Evolutionary conservation across 192 early-diverging fungal species (phyloP), one percentile per base, ranked within the genome.

Genomic region (Cladochytrium replicatum): DNA sequence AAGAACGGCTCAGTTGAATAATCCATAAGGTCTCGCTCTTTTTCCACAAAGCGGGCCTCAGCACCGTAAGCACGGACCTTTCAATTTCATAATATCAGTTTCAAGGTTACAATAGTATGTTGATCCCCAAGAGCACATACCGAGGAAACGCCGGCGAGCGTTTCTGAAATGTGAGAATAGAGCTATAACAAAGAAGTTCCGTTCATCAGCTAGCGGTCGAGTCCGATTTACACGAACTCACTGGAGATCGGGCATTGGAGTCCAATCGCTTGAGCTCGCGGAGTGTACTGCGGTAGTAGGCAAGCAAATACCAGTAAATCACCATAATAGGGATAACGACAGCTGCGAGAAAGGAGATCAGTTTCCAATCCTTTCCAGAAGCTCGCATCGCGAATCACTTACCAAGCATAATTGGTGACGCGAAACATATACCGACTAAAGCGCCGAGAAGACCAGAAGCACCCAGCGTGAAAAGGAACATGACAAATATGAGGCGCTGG

Each of bases 21-120:
- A 50, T 95, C 91, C 17, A 93, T 67, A 2, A 73, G 72, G 9
- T 66, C 43, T 55, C 83, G 68, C 52, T 90, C 90, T 28, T 78
- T 69, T 17, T 54, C 46, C 7, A 81, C 69, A 58, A 94, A 92
- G 1, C 86, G 66, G 8, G 58, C 32, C 6, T 57, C 46, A 46
- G 75, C 66, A 1, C 53, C 46, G 52, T 80, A 87, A 43, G 81
- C 77, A 24, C 77, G 70, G 51, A 80, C 78, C n/a, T n/a, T n/a
- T n/a, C n/a, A n/a, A n/a, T n/a, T n/a, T n/a, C n/a, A n/a, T n/a
- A n/a, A n/a, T n/a, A n/a, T n/a, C n/a, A n/a, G n/a, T n/a, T n/a
- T n/a, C n/a, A n/a, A n/a, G n/a, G n/a, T n/a, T n/a, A n/a, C n/a
- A n/a, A n/a, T n/a, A n/a, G n/a, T n/a, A n/a, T n/a, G n/a, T n/a